phyloP scores from a whole-genome alignment of 2,329 filamentous ascomycete genomes.

The Epichloe coenophiala region DNA sequence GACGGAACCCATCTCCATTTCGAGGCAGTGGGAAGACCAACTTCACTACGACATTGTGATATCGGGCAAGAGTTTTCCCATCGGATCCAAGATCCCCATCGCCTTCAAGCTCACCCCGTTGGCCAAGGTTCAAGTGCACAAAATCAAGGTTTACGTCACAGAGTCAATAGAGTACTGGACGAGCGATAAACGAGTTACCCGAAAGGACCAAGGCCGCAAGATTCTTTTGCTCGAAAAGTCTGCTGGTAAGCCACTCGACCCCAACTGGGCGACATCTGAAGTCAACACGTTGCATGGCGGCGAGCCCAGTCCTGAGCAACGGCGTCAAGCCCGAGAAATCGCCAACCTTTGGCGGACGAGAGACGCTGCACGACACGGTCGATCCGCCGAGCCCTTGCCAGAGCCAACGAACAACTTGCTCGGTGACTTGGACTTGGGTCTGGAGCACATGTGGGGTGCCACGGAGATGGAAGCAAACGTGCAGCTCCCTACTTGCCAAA shows the following conservation, averaged over 20 bases:
- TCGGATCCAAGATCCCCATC: constrained; percentile 78
- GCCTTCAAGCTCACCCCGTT: constrained; percentile 88
- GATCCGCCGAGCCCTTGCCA: constrained; percentile 28
- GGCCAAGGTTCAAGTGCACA: constrained; percentile 85
- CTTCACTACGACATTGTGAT: constrained; percentile 94
- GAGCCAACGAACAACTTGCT: constrained; percentile 56
- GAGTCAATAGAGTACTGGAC: constrained; percentile 89
- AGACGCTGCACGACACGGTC: constrained; percentile 32
- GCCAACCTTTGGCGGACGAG: constrained; percentile 39
- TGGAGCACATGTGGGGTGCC: constrained; percentile 65
- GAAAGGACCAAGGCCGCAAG: constrained; percentile 73
- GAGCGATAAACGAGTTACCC: constrained; percentile 68
- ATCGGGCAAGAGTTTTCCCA: constrained; percentile 85
- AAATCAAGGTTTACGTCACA: constrained; percentile 81
- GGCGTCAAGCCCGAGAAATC: constrained; percentile 32
- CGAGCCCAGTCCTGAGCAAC: constrained; percentile 45
- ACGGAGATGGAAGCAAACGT: constrained; percentile 94
- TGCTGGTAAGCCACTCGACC: constrained; percentile 62
- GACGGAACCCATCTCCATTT: constrained; percentile 87
- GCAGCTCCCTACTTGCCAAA: constrained; percentile 77
- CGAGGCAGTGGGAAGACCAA: constrained; percentile 87
- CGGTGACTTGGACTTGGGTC: constrained; percentile 58
- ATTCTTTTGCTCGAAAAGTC: constrained; percentile 79
- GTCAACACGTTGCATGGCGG: constrained; percentile 69
- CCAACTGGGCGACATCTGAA: constrained; percentile 61